phyloP scores from a whole-genome alignment of 805 yeast genomes.

The Pichia nakasei region DNA sequence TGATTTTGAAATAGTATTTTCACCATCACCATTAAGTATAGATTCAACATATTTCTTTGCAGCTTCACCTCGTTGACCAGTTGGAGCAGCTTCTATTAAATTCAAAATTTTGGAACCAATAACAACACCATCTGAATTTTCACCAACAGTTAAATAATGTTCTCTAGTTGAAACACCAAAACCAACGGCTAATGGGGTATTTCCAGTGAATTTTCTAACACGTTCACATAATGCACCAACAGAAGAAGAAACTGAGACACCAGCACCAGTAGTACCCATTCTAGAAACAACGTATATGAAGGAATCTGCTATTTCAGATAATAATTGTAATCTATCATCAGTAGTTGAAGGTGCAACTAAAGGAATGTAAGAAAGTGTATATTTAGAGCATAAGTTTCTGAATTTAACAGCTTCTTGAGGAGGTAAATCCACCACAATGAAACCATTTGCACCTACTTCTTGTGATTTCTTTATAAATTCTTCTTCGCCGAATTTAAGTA shows the following conservation, averaged over 20 bases:
- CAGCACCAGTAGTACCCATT: slow-evolving; percentile 97
- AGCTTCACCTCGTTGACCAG: slow-evolving; percentile 50
- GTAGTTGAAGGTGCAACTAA: slow-evolving; percentile 95
- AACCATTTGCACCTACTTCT: slow-evolving; percentile 90
- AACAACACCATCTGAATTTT: slow-evolving; percentile 88
- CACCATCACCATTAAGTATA: slow-evolving; percentile 54
- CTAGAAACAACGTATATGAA: slow-evolving; percentile 94
- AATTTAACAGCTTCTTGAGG: slow-evolving; percentile 94
- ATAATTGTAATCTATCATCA: slow-evolving; percentile 70
- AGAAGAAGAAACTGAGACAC: slow-evolving; percentile 51
- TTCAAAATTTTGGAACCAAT: slow-evolving; percentile 84
- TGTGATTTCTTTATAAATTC: slow-evolving; percentile 70
- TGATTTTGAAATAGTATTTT: slow-evolving; percentile 19
- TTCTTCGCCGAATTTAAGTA: slow-evolving; percentile 82
- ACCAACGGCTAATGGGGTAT: slow-evolving; percentile 87
- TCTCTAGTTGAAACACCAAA: slow-evolving; percentile 94
- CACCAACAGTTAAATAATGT: slow-evolving; percentile 74
- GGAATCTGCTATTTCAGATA: slow-evolving; percentile 85
- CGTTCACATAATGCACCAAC: slow-evolving; percentile 61
- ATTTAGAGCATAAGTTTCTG: slow-evolving; percentile 58
- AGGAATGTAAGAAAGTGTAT: slow-evolving; percentile 81
- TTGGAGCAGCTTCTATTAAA: slow-evolving; percentile 53
- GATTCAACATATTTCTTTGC: slow-evolving; percentile 62
- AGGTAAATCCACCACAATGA: slow-evolving; percentile 89
- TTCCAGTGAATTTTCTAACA: slow-evolving; percentile 68